Base-by-base conservation (phyloP, 768 basidiomycete genomes). In the Paxillus ammoniavirescens region DNA sequence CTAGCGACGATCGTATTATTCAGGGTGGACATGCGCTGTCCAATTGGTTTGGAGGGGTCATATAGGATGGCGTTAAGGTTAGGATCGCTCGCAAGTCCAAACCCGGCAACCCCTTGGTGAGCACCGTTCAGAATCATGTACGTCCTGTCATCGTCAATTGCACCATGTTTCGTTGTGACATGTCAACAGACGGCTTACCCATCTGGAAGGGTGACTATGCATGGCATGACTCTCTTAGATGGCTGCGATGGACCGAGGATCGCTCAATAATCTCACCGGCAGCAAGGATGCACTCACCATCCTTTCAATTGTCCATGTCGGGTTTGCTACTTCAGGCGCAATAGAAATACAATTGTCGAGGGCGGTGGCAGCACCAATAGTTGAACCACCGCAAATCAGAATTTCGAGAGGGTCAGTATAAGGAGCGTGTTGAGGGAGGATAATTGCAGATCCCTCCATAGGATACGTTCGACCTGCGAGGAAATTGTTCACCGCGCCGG, bases 391-490 rank as follows among this genome's bases (percentile, higher is more conserved):
- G 59, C 91, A 92, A 30, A 91, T 73, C 2, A 93, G 65, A 15
- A 91, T 60, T 28, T 78, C 73, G n/a, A 90, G 64, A 9, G 87
- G 86, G 50, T 83, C 83, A 0, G 85, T 88, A 64, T 90, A 92
- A 0, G 90, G 90, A 0, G 86, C 79, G 47, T 77, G 63, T 54
- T 86, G 83, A 6, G 90, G 91, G 13, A 92, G 73, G 26, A 90
- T 71, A 45, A 89, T 78, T 0, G 84, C 81, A 2, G 86, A 75
- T 21, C 87, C 91, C 64, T 88, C 83, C 62, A 90, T 73, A 3
- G 90, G 91, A 61, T 93, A 93, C 15, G 85, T 86, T 30, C 91
- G 82, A 28, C 90, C 86, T 12, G 76, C 85, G n/a, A 82, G 68
- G 71, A 85, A 84, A 61, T 86, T 81, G 55, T 82, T 83, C 43